Conservation (phyloP, 1,284 basidiomycete genomes). For the Fomitopsis palustris region DNA sequence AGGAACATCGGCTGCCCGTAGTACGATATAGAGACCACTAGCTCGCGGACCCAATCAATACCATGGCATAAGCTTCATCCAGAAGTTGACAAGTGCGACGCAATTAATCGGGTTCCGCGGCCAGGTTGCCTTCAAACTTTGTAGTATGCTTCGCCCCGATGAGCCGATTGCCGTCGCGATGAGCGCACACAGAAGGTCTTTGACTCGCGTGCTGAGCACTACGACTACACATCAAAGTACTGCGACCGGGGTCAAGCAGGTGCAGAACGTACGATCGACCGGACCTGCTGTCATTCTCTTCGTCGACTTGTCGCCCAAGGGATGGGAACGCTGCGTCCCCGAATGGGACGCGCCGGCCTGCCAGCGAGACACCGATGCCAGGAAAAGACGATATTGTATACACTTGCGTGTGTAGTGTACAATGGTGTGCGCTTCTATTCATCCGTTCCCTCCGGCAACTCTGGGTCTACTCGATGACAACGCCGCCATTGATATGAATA, state of each 20-base stretch:
- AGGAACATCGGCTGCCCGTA: too few relatives aligned
- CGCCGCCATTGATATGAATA: conserved; percentile 36
- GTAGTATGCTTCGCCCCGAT: too few relatives aligned
- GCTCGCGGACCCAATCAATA: neutral
- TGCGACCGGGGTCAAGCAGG: too few relatives aligned
- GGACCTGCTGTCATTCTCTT: neutral
- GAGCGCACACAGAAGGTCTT: too few relatives aligned
- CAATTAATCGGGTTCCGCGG: too few relatives aligned
- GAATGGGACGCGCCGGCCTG: neutral
- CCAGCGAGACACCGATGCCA: neutral
- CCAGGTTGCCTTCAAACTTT: too few relatives aligned
- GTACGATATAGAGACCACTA: too few relatives aligned
- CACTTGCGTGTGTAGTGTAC: neutral
- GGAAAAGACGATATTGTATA: neutral
- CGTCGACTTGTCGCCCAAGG: neutral
- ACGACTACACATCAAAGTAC: too few relatives aligned
- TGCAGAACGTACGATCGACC: neutral
- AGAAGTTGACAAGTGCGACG: neutral
- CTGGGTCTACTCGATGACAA: conserved; percentile 28
- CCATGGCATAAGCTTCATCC: neutral
- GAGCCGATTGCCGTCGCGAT: too few relatives aligned
- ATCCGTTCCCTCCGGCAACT: neutral
- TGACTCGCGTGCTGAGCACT: too few relatives aligned
- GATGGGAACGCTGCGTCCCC: neutral
- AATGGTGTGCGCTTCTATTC: neutral